Evolutionary conservation across 2,329 filamentous ascomycete genomes (phyloP), one percentile per base, ranked within the genome.

Genomic region (Penicillium concentricum): DNA sequence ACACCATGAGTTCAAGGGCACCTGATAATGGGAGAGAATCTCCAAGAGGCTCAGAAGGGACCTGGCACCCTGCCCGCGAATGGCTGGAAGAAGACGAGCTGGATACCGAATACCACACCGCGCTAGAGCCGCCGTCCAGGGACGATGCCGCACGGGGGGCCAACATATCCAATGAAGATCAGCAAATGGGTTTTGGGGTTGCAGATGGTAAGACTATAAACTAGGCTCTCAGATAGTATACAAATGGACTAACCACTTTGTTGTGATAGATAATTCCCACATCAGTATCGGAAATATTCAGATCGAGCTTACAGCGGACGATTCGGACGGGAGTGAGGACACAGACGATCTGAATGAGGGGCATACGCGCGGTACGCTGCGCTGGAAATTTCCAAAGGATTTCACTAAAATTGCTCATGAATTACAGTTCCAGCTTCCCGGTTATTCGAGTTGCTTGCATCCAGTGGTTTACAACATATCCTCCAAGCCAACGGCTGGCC

Each of bases 391-490:
- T 3, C 16, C 15, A 20, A 16, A 18, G 24, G 5, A 2, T 13
- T 15, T 9, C 5, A 18, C 5, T 28, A 59, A 24, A 55, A 30
- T 24, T 37, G 48, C 59, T 62, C 7, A 61, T 44, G 16, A 22
- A 4, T 47, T 43, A 16, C 58, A 76, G 74, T 73, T 47, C 71
- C 71, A 0, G 66, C 68, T 18, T 62, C 71, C 34, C 79, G 83
- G 59, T 75, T 86, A 46, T 73, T 85, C 59, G 80, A 81, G 61
- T 66, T 86, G 20, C 75, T 86, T n/a, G 79, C 81, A 8, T 74
- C 80, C 34, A 75, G 77, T 51, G 82, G 82, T 34, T 71, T 87
- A 6, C 78, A 80, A 51, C 78, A 80, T 32, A 77, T 86, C 41
- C 79, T 86, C 41, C 68, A 69, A 46, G 64, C 67, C 49, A 69